A percentile compares a stretch with the other conserved stretches of the same genome.
Evolutionary conservation across 768 basidiomycete species (phyloP).

Genomic region (Pleurotus salmoneostramineus): DNA sequence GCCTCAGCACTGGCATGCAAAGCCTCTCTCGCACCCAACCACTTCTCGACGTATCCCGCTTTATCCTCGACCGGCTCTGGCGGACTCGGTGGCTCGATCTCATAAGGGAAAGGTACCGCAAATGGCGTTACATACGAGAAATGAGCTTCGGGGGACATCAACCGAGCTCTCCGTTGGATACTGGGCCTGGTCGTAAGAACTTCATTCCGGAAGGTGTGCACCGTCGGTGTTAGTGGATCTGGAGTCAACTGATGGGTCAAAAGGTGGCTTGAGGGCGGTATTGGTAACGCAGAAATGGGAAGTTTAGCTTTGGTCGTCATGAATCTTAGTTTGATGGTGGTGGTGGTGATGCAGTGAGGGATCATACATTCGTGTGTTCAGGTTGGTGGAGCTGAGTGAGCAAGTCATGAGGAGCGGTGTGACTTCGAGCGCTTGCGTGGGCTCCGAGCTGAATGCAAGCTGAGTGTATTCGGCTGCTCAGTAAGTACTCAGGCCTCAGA

Average conservation of each 20-base stretch:
- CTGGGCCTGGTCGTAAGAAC: constrained; percentile 53
- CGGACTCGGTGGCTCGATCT: constrained; percentile 53
- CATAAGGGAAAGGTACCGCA: constrained; percentile 80
- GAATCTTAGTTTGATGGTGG: background rate
- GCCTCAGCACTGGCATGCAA: constrained; percentile 27
- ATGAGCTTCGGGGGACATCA: constrained; percentile 56
- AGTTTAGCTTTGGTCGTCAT: constrained; percentile 1
- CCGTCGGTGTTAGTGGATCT: constrained; percentile 51
- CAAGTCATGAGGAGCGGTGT: background rate
- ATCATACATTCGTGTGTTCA: background rate
- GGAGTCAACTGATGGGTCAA: constrained; percentile 50
- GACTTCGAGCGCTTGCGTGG: no score
- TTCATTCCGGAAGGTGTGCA: constrained; percentile 45
- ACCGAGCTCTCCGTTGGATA: constrained; percentile 64
- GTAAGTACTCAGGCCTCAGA: no score
- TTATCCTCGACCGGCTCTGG: constrained; percentile 49
- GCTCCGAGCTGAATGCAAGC: no score
- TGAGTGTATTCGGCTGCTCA: no score
- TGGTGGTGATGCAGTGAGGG: background rate
- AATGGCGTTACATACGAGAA: constrained; percentile 83
- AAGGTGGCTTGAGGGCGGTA: constrained; percentile 35
- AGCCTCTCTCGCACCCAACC: constrained; percentile 69
- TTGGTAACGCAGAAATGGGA: constrained; percentile 48
- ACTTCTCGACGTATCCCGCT: constrained; percentile 66
- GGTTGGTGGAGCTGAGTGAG: constrained; percentile 6